phyloP scores from a whole-genome alignment of 805 yeast genomes.

The Wickerhamomyces hampshirensis region DNA sequence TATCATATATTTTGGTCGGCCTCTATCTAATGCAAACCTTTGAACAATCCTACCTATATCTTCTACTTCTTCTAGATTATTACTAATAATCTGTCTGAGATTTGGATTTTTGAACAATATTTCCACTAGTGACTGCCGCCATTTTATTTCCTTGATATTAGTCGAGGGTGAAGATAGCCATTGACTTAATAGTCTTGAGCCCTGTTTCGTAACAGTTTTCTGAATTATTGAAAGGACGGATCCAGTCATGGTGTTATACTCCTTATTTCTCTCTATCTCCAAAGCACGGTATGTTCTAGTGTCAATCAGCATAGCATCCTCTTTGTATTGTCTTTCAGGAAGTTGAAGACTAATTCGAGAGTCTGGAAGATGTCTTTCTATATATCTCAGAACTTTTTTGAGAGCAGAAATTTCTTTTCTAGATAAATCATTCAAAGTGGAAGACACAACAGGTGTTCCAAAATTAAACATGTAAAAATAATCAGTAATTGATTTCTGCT shows the following conservation, averaged over 20 bases:
- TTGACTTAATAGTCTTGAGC: slow-evolving; percentile 69
- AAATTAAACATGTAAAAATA: slow-evolving; percentile 39
- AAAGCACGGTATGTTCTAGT: slow-evolving; percentile 71
- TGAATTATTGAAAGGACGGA: slow-evolving; percentile 66
- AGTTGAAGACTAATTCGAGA: slow-evolving; percentile 55
- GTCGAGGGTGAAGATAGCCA: slow-evolving; percentile 84
- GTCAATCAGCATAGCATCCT: slow-evolving; percentile 68
- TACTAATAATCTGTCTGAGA: slow-evolving; percentile 29
- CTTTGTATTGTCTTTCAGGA: slow-evolving; percentile 55
- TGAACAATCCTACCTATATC: slow-evolving; percentile 61
- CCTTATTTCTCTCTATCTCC: slow-evolving; percentile 58
- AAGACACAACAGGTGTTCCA: slow-evolving; percentile 3
- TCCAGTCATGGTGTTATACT: slow-evolving; percentile 57
- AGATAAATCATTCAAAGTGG: slow-evolving; percentile 30
- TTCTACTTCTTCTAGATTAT: slow-evolving; percentile 39
- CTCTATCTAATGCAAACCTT: slow-evolving; percentile 45
- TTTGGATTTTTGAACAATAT: slow-evolving; percentile 31
- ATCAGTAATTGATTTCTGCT: slow-evolving; percentile 31
- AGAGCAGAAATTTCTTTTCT: slow-evolving; percentile 56
- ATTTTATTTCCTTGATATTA: slow-evolving; percentile 46
- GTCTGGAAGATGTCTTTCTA: slow-evolving; percentile 69
- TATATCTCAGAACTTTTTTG: slow-evolving; percentile 58
- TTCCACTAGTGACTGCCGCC: slow-evolving; percentile 50
- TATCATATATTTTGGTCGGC: slow-evolving; percentile 40
- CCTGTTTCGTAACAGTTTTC: slow-evolving; percentile 75